Conservation (phyloP, 2,329 filamentous ascomycete species). For the Dothideomycetes sp. region DNA sequence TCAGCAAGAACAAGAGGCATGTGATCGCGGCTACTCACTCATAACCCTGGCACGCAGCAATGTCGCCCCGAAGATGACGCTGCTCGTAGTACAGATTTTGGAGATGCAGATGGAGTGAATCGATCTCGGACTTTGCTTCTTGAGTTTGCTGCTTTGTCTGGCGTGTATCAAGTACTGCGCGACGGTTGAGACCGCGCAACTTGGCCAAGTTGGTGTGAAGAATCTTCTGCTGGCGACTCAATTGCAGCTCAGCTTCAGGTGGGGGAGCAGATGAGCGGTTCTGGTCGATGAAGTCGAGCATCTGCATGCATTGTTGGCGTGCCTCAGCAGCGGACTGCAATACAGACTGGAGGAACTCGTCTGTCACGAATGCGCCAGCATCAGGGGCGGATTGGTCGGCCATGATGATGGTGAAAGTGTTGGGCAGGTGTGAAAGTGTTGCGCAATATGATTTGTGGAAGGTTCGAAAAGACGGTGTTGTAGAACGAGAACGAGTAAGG, state of each 20-base stretch:
- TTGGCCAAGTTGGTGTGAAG: conserved; percentile 71
- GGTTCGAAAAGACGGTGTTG: too few relatives aligned
- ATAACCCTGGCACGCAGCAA: conserved; percentile 80
- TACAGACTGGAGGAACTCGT: conserved; percentile 57
- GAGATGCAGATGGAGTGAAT: conserved; percentile 80
- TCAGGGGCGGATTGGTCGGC: conserved; percentile 14
- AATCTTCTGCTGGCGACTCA: conserved; percentile 69
- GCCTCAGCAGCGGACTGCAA: conserved; percentile 65
- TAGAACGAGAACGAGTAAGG: too few relatives aligned
- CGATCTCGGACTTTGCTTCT: conserved; percentile 82
- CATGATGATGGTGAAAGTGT: conserved; percentile 1
- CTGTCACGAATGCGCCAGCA: conserved; percentile 40
- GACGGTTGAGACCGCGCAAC: conserved; percentile 72
- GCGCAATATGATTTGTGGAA: conserved; percentile 4
- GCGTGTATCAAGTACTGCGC: conserved; percentile 69
- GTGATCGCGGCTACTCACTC: conserved; percentile 52
- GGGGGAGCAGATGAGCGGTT: conserved; percentile 32
- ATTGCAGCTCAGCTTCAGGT: conserved; percentile 44
- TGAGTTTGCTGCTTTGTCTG: conserved; percentile 80
- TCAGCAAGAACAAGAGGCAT: conserved; percentile 4
- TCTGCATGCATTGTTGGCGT: conserved; percentile 58
- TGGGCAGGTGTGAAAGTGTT: too few relatives aligned
- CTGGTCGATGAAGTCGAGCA: conserved; percentile 46
- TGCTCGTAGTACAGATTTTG: conserved; percentile 98
- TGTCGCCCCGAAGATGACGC: conserved; percentile 80